These are phyloP conservation scores for Trichoderma asperellum DNA, from an alignment of 2,329 filamentous ascomycete species.

Conservation along the genomic window DNA sequence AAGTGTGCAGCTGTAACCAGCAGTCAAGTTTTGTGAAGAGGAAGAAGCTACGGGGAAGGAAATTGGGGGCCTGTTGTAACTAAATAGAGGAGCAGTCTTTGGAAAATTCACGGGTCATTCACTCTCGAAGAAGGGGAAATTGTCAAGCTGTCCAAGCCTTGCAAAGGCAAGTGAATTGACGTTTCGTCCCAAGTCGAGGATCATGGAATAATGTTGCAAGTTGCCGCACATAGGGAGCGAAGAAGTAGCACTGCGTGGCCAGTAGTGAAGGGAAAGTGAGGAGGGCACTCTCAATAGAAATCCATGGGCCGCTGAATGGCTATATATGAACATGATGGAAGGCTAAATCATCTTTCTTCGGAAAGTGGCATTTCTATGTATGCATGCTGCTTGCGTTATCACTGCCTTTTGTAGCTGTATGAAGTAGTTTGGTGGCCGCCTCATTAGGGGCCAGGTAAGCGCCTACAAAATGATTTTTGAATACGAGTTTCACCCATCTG, in stretches of 20 bases:
- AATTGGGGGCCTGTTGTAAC: background rate
- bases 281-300: background rate
- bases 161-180: conserved; percentile 6
- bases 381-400: conserved; percentile 13
- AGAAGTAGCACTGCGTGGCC: background rate
- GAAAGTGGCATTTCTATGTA: conserved; percentile 3
- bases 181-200: conserved; percentile 14
- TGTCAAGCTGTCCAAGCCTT: background rate
- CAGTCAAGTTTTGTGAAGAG: background rate
- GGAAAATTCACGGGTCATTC: background rate
- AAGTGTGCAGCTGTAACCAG: background rate
- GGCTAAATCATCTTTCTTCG: background rate
- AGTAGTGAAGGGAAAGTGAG: background rate
- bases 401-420: conserved; percentile 6
- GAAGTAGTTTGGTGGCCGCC: background rate
- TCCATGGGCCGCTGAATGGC: background rate
- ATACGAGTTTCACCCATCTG: background rate
- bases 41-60: background rate
- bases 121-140: background rate
- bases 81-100: conserved; percentile 4
- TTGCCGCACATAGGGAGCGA: conserved; percentile 1
- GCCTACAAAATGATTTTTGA: background rate
- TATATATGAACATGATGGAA: background rate
- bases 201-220: background rate
- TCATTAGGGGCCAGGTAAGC: background rate